Conservation (phyloP, 2,329 filamentous ascomycete genomes). For the Colletotrichum melonis region DNA sequence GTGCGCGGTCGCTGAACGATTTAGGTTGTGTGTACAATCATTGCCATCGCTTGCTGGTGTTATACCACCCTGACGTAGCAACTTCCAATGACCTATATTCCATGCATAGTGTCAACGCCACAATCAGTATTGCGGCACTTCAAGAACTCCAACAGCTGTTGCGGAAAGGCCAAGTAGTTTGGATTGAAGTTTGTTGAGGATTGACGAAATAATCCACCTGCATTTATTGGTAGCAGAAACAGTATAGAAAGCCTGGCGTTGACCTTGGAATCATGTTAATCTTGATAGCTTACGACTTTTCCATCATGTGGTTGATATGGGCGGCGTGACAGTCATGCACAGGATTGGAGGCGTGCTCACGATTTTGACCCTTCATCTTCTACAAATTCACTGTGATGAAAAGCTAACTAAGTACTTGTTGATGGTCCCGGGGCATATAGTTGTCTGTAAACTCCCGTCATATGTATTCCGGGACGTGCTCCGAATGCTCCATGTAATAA, state of each 20-base stretch:
- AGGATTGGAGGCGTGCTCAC: too few relatives aligned
- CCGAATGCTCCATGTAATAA: background rate
- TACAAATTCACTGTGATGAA: too few relatives aligned
- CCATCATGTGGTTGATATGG: too few relatives aligned
- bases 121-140: conserved; percentile 44
- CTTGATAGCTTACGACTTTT: too few relatives aligned
- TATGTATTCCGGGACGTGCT: background rate
- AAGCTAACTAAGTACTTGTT: too few relatives aligned
- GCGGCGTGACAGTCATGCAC: too few relatives aligned
- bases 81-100: conserved; percentile 43
- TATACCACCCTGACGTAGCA: conserved; percentile 54
- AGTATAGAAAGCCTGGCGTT: too few relatives aligned
- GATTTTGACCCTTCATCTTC: too few relatives aligned
- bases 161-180: background rate
- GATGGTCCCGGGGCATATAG: background rate
- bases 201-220: too few relatives aligned
- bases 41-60: conserved; percentile 57
- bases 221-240: too few relatives aligned
- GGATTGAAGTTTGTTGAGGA: too few relatives aligned
- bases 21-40: conserved; percentile 54
- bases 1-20: background rate
- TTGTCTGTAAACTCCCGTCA: background rate
- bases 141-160: conserved; percentile 43
- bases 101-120: conserved; percentile 42
- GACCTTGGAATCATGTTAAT: too few relatives aligned